Conservation (phyloP, 2,329 filamentous ascomycete genomes). For the Sporothrix globosa region DNA sequence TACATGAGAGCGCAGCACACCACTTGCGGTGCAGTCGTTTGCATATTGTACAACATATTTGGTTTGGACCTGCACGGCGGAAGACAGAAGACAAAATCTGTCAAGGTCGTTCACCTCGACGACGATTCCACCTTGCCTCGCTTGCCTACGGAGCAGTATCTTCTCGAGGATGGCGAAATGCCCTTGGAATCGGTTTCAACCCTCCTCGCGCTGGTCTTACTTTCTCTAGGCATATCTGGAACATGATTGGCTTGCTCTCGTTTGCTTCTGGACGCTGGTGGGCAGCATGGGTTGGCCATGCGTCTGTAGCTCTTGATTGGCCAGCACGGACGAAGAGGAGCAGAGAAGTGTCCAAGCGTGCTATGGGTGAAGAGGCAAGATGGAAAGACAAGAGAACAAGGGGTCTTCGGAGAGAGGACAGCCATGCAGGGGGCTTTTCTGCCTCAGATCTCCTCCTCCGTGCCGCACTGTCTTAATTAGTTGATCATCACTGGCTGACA, state of each 20-base stretch:
- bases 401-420: background rate
- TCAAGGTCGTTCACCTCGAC: background rate
- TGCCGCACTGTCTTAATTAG: background rate
- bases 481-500: background rate
- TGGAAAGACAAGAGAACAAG: background rate
- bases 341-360: conserved; percentile 18
- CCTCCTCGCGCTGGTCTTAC: background rate
- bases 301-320: conserved; percentile 21
- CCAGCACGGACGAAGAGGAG: conserved; percentile 3
- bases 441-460: conserved; percentile 8
- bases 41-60: background rate
- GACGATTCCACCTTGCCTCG: background rate
- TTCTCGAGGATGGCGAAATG: background rate
- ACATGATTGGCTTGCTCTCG: background rate
- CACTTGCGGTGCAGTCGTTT: background rate
- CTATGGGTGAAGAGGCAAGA: background rate
- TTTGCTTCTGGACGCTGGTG: background rate
- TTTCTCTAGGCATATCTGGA: conserved; percentile 2
- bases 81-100: background rate
- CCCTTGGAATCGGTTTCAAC: background rate
- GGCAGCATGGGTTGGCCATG: conserved; percentile 18
- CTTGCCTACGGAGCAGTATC: background rate
- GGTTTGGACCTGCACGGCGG: background rate
- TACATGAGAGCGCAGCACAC: background rate
- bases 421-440: conserved; percentile 23